Percentiles rank a stretch among this genome's conserved stretches.
Conservation (phyloP, 306 rosid species). For the Abrus pulchellus region DNA sequence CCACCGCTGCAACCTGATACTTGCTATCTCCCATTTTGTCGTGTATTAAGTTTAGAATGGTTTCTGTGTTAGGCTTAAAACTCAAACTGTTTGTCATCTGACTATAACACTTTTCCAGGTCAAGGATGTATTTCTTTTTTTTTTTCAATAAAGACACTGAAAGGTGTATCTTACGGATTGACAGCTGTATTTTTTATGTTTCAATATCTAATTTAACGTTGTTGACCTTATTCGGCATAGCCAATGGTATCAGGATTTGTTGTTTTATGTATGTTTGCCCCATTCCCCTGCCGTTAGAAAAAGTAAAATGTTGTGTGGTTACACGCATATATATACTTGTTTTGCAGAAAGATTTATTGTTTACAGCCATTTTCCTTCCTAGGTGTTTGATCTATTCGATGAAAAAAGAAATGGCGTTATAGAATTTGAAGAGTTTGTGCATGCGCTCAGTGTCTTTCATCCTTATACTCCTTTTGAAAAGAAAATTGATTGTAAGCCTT, state of each 20-base stretch:
- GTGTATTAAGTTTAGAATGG: no score
- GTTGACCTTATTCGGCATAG: not conserved
- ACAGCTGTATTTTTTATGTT: not conserved
- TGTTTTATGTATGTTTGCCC: conserved; percentile 14
- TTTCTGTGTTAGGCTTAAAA: no score
- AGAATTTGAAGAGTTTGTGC: conserved; percentile 82
- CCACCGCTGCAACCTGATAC: no score
- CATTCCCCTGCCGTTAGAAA: not conserved
- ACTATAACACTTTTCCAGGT: not conserved
- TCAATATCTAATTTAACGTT: conserved; percentile 7
- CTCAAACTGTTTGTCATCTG: not conserved
- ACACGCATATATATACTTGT: conserved; percentile 3
- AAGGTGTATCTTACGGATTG: conserved; percentile 5
- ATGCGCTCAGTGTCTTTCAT: conserved; percentile 75
- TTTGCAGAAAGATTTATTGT: conserved; percentile 29
- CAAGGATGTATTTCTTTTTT: not conserved
- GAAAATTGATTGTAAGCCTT: conserved; percentile 75
- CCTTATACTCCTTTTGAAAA: conserved; percentile 62
- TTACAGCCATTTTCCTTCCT: conserved; percentile 14
- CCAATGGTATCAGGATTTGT: not conserved
- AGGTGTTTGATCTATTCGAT: conserved; percentile 81
- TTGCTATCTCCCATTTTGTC: no score
- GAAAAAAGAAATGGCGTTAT: conserved; percentile 74
- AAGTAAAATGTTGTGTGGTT: not conserved
- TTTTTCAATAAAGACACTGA: not conserved